Evolutionary conservation across 2,329 filamentous ascomycete genomes (phyloP), one percentile per base, ranked within the genome.

Genomic region (Fusarium coffeatum): DNA sequence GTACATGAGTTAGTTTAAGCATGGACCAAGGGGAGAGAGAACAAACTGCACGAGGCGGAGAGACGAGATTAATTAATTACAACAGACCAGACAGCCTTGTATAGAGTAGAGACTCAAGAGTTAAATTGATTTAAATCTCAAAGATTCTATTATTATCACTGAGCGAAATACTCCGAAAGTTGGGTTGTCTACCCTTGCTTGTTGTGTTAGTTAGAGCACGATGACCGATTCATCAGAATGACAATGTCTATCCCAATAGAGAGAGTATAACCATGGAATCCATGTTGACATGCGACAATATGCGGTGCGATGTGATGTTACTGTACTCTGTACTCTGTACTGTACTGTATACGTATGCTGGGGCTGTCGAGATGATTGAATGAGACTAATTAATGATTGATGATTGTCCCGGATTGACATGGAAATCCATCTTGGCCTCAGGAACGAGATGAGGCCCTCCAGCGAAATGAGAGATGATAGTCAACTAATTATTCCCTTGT

Each of bases 151-250:
- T 50, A 50, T 42, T 47, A 37, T 37, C 23, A 40, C 34, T 54
- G 64, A 68, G 59, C 32, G 64, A 70, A 70, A 37, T 68, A 59
- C 68, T 71, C 68, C 68, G 68, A 69, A 58, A 51, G 68, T 20
- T 71, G 59, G 55, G 68, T 20, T 71, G 68, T 34, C 32, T 45
- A 55, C 63, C 67, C 67, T 47, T 49, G 67, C 54, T 25, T 55
- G 37, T 37, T 37, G 15, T 32, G 30, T 32, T 20, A 48, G 11
- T 11, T n/a, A 43, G 20, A 42, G 48, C 55, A 59, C 41, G 43
- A 70, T 71, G 55, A 63, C 67, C 53, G 68, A 60, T 60, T 55
- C 54, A 56, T 65, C 63, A 68, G 45, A 56, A 53, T 57, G 30
- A 51, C 46, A 46, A 61, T 64, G 45, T 47, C 50, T 27, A 32